These are phyloP conservation scores for Ilyonectria destructans DNA, from an alignment of 2,329 filamentous ascomycete species.

Conservation along the genomic window DNA sequence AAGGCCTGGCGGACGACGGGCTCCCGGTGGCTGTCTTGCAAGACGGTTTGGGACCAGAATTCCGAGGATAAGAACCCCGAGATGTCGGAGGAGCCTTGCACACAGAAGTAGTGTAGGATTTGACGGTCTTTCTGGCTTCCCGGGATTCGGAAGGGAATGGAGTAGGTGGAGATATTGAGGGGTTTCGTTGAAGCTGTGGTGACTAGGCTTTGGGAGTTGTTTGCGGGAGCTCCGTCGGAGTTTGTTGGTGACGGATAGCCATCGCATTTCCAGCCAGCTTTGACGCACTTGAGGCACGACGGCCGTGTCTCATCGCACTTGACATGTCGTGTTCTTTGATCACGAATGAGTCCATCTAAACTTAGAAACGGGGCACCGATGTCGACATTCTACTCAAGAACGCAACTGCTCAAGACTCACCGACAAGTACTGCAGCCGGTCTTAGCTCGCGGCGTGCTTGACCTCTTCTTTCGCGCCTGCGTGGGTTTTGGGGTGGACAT, in stretches of 20 bases:
- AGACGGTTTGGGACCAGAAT: slow-evolving; percentile 27
- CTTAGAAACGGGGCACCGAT: background rate
- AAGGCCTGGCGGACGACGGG: slow-evolving; percentile 26
- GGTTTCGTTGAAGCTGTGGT: background rate
- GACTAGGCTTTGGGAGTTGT: background rate
- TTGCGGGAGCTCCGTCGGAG: background rate
- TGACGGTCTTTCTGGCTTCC: slow-evolving; percentile 32
- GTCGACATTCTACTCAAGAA: background rate
- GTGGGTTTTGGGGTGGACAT: background rate
- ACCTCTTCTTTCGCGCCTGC: background rate
- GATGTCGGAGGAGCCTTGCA: slow-evolving; percentile 24
- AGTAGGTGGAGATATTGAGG: slow-evolving; percentile 23
- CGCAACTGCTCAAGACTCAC: slow-evolving; percentile 8
- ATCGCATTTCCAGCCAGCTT: slow-evolving; percentile 27
- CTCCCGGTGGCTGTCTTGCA: slow-evolving; percentile 27
- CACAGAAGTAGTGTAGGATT: slow-evolving; percentile 28
- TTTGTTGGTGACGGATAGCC: slow-evolving; percentile 8
- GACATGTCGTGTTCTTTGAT: slow-evolving; percentile 20
- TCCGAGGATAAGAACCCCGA: slow-evolving; percentile 23
- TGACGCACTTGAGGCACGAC: slow-evolving; percentile 17
- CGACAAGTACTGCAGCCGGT: slow-evolving; percentile 27
- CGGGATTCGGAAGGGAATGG: slow-evolving; percentile 24
- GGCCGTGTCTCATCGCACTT: slow-evolving; percentile 28
- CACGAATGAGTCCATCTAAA: background rate
- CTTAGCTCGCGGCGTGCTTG: slow-evolving; percentile 30